Evolutionary conservation across 2,329 filamentous ascomycete species (phyloP), one percentile per base, ranked within the genome.

Genomic region (Diplodia intermedia): DNA sequence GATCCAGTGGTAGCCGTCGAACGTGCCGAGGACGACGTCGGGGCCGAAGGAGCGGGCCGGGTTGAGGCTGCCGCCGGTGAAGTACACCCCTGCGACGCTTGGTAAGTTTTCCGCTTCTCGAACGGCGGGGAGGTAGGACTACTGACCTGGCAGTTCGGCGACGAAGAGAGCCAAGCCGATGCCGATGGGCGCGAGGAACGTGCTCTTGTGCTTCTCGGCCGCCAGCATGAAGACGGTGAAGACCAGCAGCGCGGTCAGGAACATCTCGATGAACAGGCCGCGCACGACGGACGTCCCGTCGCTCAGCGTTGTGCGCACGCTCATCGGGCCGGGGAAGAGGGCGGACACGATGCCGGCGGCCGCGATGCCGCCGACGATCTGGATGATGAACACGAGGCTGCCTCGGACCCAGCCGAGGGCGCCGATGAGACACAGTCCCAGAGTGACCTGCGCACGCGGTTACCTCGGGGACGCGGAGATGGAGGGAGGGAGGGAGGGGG

Each of bases 41-140:
- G 81, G 81, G 5, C 81, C 82, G 69, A 83, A 82, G 29, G 79
- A 81, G 57, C 82, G 77, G 2, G 82, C 80, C 20, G 82, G 82
- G 68, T 84, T 83, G 40, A 83, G 74, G 14, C 79, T 81, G 23
- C 81, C 80, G 40, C 81, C 80, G 0, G 81, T 82, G 68, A 77
- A 83, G 73, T 74, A 81, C 2, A 82, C 80, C 18, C 68, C 68
- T 38, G 40, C 54, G 40, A 29, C 1, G 52, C 36, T 1, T n/a
- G 11, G 12, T 60, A 5, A 43, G 55, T 23, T 57, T 4, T 3
- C 8, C 31, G n/a, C 12, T 12, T 36, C 11, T 36, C 23, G 9
- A 40, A 9, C 4, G 3, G 9, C 33, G 14, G 3, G 23, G 23
- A 26, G 55, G 6, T 31, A 1, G 5, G 23, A 29, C 36, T 47